Conservation (phyloP, 441 rosid species). For the Flueggea neowawraea region DNA sequence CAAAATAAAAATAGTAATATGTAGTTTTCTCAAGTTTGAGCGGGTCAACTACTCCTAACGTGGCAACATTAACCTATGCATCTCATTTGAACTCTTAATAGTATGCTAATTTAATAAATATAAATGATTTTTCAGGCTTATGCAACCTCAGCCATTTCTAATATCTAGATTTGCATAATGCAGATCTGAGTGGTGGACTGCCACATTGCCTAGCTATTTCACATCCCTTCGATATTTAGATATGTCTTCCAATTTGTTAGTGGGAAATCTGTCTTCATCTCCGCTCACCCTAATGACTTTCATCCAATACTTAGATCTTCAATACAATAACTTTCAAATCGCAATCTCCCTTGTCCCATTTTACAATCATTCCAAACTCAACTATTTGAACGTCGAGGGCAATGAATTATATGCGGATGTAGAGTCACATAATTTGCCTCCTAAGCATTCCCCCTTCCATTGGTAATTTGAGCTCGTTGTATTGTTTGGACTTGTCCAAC, state of each 20-base stretch:
- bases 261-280: neutral
- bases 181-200: neutral
- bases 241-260: neutral
- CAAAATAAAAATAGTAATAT: too few relatives aligned
- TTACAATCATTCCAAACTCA: neutral
- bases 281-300: neutral
- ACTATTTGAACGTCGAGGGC: neutral
- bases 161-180: neutral
- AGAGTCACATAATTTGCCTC: neutral
- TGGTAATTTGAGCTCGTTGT: neutral
- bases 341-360: neutral
- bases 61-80: too few relatives aligned
- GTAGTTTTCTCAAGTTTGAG: too few relatives aligned
- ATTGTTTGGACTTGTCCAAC: neutral
- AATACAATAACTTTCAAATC: neutral
- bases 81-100: too few relatives aligned
- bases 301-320: neutral
- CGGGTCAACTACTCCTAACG: too few relatives aligned
- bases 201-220: neutral
- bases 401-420: neutral
- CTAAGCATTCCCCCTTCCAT: constrained; percentile 13
- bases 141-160: constrained; percentile 1
- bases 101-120: too few relatives aligned
- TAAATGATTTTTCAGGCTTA: neutral
- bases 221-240: neutral